These are phyloP conservation scores for Plantago elongata DNA, from an alignment of 257 asterid genomes.

Conservation along the genomic window DNA sequence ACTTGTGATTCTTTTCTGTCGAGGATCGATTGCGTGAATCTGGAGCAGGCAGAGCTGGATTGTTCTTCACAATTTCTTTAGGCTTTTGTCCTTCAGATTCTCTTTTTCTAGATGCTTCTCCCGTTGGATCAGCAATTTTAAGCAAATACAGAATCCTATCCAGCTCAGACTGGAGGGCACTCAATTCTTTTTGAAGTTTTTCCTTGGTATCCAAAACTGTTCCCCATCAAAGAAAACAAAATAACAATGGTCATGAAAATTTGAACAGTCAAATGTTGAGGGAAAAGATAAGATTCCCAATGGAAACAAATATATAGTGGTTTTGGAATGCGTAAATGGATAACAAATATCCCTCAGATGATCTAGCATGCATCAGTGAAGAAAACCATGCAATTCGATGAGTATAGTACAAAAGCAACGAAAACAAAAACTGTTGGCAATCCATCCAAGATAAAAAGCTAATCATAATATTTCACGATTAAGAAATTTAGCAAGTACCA, in stretches of 20 bases:
- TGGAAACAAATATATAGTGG: no score
- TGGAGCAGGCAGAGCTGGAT: conserved; percentile 27
- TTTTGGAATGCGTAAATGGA: no score
- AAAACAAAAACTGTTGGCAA: no score
- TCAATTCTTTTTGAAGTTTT: conserved; percentile 50
- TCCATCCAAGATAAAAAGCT: no score
- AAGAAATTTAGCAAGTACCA: conserved; percentile 14
- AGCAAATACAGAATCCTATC: conserved; percentile 83
- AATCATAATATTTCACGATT: neutral
- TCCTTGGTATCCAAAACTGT: conserved; percentile 67
- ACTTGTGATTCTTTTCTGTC: conserved; percentile 19
- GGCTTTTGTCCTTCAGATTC: conserved; percentile 44
- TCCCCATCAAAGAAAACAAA: conserved; percentile 23
- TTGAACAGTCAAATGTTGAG: no score
- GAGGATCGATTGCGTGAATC: conserved; percentile 24
- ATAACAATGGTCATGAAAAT: conserved; percentile 13
- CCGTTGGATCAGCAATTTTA: conserved; percentile 87
- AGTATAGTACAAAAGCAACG: no score
- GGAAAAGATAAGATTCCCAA: no score
- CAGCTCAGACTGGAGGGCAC: conserved; percentile 67
- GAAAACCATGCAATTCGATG: no score
- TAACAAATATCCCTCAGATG: no score
- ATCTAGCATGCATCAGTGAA: no score
- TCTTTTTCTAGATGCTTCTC: conserved; percentile 76
- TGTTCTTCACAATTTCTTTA: conserved; percentile 16